phyloP scores from a whole-genome alignment of 805 yeast genomes.

The Candida insectorum region DNA sequence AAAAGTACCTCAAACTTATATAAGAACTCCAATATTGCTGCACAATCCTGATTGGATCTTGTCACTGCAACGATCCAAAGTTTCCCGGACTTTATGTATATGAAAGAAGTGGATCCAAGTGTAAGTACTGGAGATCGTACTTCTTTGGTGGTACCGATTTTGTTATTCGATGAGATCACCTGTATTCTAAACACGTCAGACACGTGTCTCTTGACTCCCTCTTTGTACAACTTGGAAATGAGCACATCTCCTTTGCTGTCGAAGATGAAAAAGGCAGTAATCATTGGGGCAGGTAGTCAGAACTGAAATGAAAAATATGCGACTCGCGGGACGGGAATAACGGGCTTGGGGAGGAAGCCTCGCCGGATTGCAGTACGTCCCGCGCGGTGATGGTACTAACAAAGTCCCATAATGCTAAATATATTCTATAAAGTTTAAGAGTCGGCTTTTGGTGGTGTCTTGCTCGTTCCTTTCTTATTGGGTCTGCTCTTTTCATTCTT shows the following conservation, averaged over 20 bases:
- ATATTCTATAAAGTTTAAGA: no score
- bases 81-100: conserved; percentile 60
- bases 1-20: conserved; percentile 58
- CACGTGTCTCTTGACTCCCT: conserved; percentile 73
- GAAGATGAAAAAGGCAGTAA: conserved; percentile 76
- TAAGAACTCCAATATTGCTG: conserved; percentile 74
- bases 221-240: conserved; percentile 68
- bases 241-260: conserved; percentile 81
- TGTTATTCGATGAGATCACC: conserved; percentile 59
- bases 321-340: not conserved
- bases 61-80: conserved; percentile 88
- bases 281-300: no score
- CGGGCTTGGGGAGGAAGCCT: no score
- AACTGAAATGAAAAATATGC: no score
- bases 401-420: no score
- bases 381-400: no score
- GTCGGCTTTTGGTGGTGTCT: conserved; percentile 45
- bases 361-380: no score
- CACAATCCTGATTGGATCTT: conserved; percentile 83
- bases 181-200: conserved; percentile 91
- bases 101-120: conserved; percentile 87
- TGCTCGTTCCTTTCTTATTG: conserved; percentile 52
- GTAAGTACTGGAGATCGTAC: conserved; percentile 55
- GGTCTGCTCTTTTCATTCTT: conserved; percentile 56
- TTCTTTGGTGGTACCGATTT: conserved; percentile 14